A percentile compares a stretch with the other conserved stretches of the same genome.
These are phyloP conservation scores for Calonectria naviculata DNA, from an alignment of 2,329 filamentous ascomycete species.

Conservation along the genomic window DNA sequence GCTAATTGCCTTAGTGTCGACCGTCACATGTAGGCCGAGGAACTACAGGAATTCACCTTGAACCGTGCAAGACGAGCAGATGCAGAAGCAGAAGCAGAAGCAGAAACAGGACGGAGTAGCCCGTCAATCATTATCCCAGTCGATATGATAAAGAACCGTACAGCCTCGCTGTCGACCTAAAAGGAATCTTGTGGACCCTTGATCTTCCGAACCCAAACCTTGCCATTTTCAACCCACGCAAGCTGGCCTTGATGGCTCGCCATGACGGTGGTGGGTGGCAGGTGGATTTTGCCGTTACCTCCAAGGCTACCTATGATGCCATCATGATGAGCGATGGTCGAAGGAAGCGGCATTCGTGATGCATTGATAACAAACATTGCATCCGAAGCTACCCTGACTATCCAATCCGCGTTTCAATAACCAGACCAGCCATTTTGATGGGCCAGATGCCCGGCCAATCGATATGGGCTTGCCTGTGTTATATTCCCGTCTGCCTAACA, in stretches of 20 bases:
- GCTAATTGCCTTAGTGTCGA: not conserved
- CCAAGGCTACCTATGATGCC: not conserved
- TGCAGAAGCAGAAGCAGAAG: not conserved
- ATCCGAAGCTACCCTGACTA: not conserved
- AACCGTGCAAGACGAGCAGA: not conserved
- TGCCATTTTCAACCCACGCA: not conserved
- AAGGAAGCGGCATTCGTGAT: not conserved
- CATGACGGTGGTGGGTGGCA: not conserved
- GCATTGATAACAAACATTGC: not conserved
- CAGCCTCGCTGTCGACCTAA: not conserved
- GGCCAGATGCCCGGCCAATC: not conserved
- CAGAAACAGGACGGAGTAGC: not conserved
- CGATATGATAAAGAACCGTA: not conserved
- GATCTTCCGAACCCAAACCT: not conserved
- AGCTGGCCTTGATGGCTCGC: not conserved
- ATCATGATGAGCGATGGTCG: not conserved
- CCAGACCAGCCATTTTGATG: not conserved
- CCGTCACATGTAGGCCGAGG: conserved; percentile 4
- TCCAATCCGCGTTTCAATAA: not conserved
- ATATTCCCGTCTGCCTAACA: not conserved
- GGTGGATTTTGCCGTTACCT: not conserved
- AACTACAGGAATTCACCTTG: not conserved
- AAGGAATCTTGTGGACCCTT: not conserved
- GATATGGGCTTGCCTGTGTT: not conserved
- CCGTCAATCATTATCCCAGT: not conserved